phyloP scores from a whole-genome alignment of 2,329 filamentous ascomycete species.

The Monosporascus sp. region DNA sequence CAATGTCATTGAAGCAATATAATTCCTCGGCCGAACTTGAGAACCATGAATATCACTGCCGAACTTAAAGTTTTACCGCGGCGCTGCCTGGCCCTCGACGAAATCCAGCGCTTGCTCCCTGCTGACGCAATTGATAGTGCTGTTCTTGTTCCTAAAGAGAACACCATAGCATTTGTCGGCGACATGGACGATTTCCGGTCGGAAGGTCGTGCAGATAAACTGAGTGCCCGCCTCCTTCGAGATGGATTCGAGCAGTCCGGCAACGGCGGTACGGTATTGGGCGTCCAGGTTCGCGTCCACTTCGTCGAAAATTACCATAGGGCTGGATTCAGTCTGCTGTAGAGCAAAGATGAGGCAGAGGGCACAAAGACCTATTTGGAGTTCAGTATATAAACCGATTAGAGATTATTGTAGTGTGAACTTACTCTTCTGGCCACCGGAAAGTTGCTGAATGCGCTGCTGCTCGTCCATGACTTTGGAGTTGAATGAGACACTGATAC shows the following conservation, averaged over 20 bases:
- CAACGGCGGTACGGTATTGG: conserved; percentile 94
- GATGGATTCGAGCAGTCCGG: conserved; percentile 77
- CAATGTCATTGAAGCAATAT: background rate
- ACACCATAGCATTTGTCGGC: conserved; percentile 98
- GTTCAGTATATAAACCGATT: conserved; percentile 9
- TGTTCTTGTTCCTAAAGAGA: conserved; percentile 89
- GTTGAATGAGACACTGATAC: conserved; percentile 97
- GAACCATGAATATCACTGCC: conserved; percentile 2
- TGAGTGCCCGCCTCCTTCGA: conserved; percentile 63
- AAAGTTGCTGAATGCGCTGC: conserved; percentile 94
- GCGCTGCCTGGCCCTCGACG: conserved; percentile 72
- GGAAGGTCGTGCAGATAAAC: conserved; percentile 98
- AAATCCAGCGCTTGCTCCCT: conserved; percentile 87
- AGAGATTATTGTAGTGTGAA: conserved; percentile 12
- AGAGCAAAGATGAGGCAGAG: conserved; percentile 99
- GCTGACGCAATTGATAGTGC: conserved; percentile 84
- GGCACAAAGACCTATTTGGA: conserved; percentile 70
- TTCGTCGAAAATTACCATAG: conserved; percentile 98
- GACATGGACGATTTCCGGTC: conserved; percentile 90
- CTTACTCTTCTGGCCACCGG: conserved; percentile 94
- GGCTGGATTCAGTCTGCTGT: conserved; percentile 92
- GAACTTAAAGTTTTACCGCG: conserved; percentile 17
- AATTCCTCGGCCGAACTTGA: conserved; percentile 6
- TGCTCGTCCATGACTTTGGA: conserved; percentile 93
- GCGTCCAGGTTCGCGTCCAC: conserved; percentile 98